phyloP scores from a whole-genome alignment of 345 rosid genomes.

The Excoecaria cochinchinensis region DNA sequence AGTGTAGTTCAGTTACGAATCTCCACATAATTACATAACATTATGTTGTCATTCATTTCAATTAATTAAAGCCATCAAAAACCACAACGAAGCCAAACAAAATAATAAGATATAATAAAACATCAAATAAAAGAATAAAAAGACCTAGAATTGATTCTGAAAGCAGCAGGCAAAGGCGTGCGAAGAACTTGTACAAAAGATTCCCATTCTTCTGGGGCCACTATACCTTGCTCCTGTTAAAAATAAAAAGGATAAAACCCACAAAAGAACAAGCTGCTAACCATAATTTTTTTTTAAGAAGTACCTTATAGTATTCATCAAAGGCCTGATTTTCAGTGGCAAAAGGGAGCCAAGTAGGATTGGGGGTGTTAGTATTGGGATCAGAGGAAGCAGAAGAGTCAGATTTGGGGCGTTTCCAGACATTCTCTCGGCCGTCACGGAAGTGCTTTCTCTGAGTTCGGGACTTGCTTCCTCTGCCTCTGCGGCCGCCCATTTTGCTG shows the following conservation, averaged over 20 bases:
- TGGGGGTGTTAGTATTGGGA: conserved; percentile 20
- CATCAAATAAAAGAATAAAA: not conserved
- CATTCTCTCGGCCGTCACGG: conserved; percentile 66
- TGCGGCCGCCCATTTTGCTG: conserved; percentile 36
- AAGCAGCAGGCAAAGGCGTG: conserved; percentile 91
- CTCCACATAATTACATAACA: not conserved
- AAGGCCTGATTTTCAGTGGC: conserved; percentile 64
- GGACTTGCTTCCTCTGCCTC: conserved; percentile 60
- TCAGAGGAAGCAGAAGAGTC: conserved; percentile 38
- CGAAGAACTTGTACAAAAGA: conserved; percentile 65
- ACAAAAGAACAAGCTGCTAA: not conserved
- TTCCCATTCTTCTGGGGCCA: conserved; percentile 78
- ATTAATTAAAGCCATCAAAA: not conserved
- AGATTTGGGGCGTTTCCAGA: conserved; percentile 56
- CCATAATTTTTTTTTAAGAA: not conserved
- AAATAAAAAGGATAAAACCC: not conserved
- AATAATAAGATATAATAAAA: not conserved
- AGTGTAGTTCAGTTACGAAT: not conserved
- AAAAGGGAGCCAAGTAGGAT: conserved; percentile 55
- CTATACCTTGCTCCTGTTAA: conserved; percentile 78
- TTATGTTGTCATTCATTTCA: not conserved
- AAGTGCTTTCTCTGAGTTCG: conserved; percentile 64
- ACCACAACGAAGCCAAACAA: not conserved
- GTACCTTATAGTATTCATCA: conserved; percentile 85
- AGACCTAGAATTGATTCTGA: conserved; percentile 87